Evolutionary conservation across 1,284 basidiomycete genomes (phyloP).

Genomic region (Ustilago xerochloae): DNA sequence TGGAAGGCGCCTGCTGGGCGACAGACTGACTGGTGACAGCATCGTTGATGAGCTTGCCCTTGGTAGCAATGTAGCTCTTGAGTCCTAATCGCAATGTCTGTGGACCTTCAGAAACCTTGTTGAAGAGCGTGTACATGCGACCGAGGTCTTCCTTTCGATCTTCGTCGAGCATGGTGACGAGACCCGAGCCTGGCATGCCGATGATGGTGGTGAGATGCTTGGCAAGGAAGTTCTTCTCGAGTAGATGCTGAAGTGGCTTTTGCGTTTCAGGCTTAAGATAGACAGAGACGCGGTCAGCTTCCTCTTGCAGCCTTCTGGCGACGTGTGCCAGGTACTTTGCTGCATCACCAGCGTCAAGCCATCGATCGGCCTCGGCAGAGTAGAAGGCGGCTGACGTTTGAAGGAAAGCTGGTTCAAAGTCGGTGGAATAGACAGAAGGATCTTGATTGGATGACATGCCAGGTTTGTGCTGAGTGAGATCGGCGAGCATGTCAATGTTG

Average conservation of each 20-base stretch:
- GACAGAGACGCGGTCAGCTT: conserved; percentile 86
- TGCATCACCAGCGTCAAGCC: conserved; percentile 82
- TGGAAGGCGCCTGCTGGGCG: conserved; percentile 15
- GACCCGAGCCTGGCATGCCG: conserved; percentile 83
- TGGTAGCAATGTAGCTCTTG: conserved; percentile 78
- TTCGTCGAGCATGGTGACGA: conserved; percentile 87
- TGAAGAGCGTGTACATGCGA: conserved; percentile 83
- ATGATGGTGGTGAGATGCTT: conserved; percentile 82
- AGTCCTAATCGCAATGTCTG: conserved; percentile 77
- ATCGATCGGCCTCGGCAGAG: conserved; percentile 77
- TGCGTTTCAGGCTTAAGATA: conserved; percentile 85
- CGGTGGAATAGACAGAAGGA: conserved; percentile 81
- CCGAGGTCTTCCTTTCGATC: conserved; percentile 82
- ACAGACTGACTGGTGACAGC: conserved; percentile 60
- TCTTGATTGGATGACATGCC: conserved; percentile 20
- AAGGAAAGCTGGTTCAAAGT: conserved; percentile 86
- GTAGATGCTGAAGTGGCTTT: conserved; percentile 77
- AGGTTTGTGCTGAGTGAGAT: conserved; percentile 72
- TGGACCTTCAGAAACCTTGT: conserved; percentile 75
- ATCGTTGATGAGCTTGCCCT: conserved; percentile 85
- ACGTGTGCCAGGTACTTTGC: conserved; percentile 86
- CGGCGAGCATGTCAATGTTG: conserved; percentile 86
- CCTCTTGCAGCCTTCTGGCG: conserved; percentile 83
- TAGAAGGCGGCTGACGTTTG: conserved; percentile 85
- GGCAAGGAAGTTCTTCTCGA: conserved; percentile 82